Evolutionary conservation across 345 rosid genomes (phyloP).

Genomic region (Zanthoxylum bungeanum): DNA sequence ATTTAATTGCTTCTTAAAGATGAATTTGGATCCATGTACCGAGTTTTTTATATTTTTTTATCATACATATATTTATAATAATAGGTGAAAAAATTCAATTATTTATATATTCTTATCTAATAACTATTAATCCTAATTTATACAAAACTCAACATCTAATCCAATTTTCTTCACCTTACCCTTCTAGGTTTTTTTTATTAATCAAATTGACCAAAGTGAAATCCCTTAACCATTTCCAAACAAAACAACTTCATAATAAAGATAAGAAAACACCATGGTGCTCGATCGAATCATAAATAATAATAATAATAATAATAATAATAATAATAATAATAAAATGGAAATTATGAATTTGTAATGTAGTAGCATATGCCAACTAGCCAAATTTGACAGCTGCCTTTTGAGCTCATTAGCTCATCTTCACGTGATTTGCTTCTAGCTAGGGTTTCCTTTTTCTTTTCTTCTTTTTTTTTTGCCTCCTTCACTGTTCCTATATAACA

Average conservation of each 20-base stretch:
- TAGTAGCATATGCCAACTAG: slow-evolving; percentile 69
- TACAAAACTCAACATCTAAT: too few species aligned
- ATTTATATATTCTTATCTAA: too few species aligned
- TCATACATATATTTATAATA: too few species aligned
- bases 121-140: too few species aligned
- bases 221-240: not conserved
- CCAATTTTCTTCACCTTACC: too few species aligned
- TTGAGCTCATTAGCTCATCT: slow-evolving; percentile 32
- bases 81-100: too few species aligned
- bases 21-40: too few species aligned
- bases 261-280: not conserved
- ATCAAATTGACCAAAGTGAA: not conserved
- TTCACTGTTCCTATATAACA: slow-evolving; percentile 39
- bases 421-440: slow-evolving; percentile 68
- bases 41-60: too few species aligned
- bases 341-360: slow-evolving; percentile 26
- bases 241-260: not conserved
- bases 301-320: too few species aligned
- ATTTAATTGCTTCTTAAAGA: too few species aligned
- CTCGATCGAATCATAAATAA: not conserved
- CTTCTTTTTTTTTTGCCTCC: slow-evolving; percentile 13
- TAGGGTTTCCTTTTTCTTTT: not conserved
- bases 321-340: too few species aligned
- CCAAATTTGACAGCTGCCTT: slow-evolving; percentile 64
- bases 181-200: not conserved